Evolutionary conservation across 345 rosid genomes (phyloP).

Genomic region (Linum lewisii): DNA sequence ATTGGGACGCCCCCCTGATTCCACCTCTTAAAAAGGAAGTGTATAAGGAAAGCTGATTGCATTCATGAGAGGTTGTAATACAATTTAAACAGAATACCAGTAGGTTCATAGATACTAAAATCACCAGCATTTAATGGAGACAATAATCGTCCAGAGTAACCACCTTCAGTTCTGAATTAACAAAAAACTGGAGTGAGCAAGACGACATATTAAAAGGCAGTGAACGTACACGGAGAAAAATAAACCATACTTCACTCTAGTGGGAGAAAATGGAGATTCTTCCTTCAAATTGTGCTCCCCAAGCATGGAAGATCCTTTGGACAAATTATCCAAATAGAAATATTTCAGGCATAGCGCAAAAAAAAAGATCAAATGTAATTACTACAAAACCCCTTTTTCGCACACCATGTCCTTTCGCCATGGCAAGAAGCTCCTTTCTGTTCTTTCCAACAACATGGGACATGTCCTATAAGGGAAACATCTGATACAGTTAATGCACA

Average conservation of each 20-base stretch:
- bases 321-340: too few species aligned
- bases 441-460: constrained; percentile 92
- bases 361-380: too few species aligned
- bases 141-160: constrained; percentile 34
- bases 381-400: too few species aligned
- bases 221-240: constrained; percentile 13
- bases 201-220: constrained; percentile 5
- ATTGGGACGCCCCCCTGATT: constrained; percentile 31
- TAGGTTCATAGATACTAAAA: constrained; percentile 2
- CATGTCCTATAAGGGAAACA: constrained; percentile 56
- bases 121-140: constrained; percentile 36
- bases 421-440: constrained; percentile 88
- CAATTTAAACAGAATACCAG: neutral
- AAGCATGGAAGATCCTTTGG: constrained; percentile 39
- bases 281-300: constrained; percentile 69
- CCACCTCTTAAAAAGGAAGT: constrained; percentile 28
- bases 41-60: neutral
- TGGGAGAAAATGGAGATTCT: constrained; percentile 73
- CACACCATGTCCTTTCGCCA: too few species aligned
- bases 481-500: constrained; percentile 5
- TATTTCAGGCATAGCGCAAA: too few species aligned
- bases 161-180: constrained; percentile 62
- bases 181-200: constrained; percentile 18
- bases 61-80: constrained; percentile 1
- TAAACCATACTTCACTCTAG: constrained; percentile 74